A percentile compares a stretch with the other conserved stretches of the same genome.
Evolutionary conservation across 192 early-diverging fungal species (phyloP).

Genomic region (Gaertneriomyces semiglobifer): DNA sequence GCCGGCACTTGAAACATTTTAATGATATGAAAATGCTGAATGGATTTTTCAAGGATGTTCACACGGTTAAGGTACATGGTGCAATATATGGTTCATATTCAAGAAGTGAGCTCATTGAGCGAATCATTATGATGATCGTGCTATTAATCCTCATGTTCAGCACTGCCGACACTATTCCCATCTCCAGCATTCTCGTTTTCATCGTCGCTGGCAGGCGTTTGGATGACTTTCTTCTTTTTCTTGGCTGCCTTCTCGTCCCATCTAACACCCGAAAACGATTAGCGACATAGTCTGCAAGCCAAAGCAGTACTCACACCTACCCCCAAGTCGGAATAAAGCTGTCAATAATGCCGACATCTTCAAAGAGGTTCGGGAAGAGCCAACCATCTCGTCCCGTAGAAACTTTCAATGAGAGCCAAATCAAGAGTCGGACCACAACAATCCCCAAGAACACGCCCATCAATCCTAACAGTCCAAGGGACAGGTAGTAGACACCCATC

Average conservation of each 20-base stretch:
- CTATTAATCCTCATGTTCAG: background rate
- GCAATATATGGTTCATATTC: too few species aligned
- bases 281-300: background rate
- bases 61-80: too few species aligned
- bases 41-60: too few species aligned
- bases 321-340: conserved; percentile 89
- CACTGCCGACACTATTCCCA: conserved; percentile 1
- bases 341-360: conserved; percentile 89
- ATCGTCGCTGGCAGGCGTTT: background rate
- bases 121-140: too few species aligned
- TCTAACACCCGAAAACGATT: background rate
- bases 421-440: conserved; percentile 79
- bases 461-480: conserved; percentile 72
- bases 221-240: background rate
- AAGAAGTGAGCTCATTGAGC: too few species aligned
- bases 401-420: conserved; percentile 74
- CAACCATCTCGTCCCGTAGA: conserved; percentile 79
- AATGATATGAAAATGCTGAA: too few species aligned
- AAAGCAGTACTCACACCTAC: conserved; percentile 36
- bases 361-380: conserved; percentile 98
- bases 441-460: conserved; percentile 87
- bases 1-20: too few species aligned
- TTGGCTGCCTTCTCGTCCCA: conserved; percentile 7
- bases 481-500: conserved; percentile 86
- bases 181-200: background rate